Evolutionary conservation across 768 basidiomycete genomes (phyloP).

Genomic region (Kwoniella sp.): DNA sequence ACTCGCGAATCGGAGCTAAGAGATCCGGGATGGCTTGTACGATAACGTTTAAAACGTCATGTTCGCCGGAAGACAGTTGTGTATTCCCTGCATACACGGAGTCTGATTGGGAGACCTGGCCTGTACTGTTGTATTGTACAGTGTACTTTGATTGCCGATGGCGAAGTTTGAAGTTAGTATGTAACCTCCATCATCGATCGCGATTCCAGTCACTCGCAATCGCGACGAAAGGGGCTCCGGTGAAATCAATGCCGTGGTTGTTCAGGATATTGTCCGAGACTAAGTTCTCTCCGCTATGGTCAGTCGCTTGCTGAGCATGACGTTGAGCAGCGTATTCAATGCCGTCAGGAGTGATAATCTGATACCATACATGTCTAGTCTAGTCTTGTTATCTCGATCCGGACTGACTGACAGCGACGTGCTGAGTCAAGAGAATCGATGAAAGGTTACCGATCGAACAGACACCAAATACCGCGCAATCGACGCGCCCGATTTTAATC

Average conservation of each 20-base stretch:
- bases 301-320: background rate
- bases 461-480: background rate
- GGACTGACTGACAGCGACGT: background rate
- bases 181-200: background rate
- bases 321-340: background rate
- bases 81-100: too few relatives aligned
- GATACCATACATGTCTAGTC: background rate
- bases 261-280: background rate
- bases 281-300: background rate
- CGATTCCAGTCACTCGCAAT: background rate
- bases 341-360: background rate
- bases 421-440: background rate
- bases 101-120: too few relatives aligned
- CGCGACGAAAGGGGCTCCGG: background rate
- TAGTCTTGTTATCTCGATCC: background rate
- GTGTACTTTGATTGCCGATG: too few relatives aligned
- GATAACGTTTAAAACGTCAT: too few relatives aligned
- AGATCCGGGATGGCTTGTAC: too few relatives aligned
- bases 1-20: too few relatives aligned
- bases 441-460: constrained; percentile 1
- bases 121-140: too few relatives aligned
- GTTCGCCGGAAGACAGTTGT: too few relatives aligned
- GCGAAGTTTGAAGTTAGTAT: too few relatives aligned
- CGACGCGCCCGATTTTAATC: constrained; percentile 1
- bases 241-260: background rate